Evolutionary conservation across 352 stramenopile genomes (phyloP).

Genomic region (Phytophthora boehmeriae): DNA sequence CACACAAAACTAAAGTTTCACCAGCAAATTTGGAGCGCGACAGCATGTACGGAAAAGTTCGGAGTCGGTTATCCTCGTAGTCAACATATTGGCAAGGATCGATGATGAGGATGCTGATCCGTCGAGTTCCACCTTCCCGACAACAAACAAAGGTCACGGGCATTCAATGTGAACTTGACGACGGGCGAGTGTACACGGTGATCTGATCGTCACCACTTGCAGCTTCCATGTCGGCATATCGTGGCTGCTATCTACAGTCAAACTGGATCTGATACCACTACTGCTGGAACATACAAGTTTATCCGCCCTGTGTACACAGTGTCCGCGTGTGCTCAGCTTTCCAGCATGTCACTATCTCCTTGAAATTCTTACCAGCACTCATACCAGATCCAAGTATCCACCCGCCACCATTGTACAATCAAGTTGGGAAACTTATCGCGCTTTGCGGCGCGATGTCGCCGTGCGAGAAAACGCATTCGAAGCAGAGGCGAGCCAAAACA

Average conservation of each 20-base stretch:
- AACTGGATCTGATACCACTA: neutral
- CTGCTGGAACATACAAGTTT: neutral
- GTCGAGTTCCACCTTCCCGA: no score
- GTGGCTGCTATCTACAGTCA: constrained; percentile 6
- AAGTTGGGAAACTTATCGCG: no score
- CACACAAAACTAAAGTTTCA: neutral
- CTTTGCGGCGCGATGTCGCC: neutral
- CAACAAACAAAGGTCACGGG: no score
- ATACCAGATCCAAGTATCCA: neutral
- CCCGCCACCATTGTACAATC: constrained; percentile 5
- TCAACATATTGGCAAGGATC: neutral
- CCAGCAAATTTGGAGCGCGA: constrained; percentile 5
- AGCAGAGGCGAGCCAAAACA: constrained; percentile 1
- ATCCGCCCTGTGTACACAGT: constrained; percentile 4
- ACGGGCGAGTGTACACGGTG: constrained; percentile 2
- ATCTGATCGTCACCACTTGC: constrained; percentile 8
- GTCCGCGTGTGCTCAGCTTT: neutral
- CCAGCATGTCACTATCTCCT: neutral
- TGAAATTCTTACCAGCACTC: constrained; percentile 8
- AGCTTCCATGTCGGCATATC: constrained; percentile 17
- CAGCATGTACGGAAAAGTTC: constrained; percentile 7
- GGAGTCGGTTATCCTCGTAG: neutral
- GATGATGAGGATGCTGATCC: neutral
- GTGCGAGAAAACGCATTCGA: constrained; percentile 7
- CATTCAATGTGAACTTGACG: constrained; percentile 4